phyloP scores from a whole-genome alignment of 495 filamentous ascomycete species.

The Sabuloglossum arenarium region DNA sequence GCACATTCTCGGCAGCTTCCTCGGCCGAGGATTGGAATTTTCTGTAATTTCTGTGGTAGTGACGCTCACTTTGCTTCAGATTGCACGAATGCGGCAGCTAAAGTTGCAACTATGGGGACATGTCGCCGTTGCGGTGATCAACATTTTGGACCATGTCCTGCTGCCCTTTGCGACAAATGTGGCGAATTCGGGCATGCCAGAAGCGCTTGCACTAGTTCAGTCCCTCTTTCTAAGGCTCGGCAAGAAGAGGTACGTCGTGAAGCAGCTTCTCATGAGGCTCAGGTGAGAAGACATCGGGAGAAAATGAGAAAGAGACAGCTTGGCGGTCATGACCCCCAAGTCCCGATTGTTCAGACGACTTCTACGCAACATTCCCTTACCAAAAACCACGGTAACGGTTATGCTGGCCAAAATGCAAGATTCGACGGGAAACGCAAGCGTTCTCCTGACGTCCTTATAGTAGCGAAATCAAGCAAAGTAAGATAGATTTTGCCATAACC shows the following conservation, averaged over 20 bases:
- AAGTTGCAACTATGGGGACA: slow-evolving; percentile 16
- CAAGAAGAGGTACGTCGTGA: slow-evolving; percentile 15
- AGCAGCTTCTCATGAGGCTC: slow-evolving; percentile 17
- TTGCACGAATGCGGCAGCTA: slow-evolving; percentile 26
- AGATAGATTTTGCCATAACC: neutral
- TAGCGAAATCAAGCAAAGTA: neutral
- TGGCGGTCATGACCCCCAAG: slow-evolving; percentile 24
- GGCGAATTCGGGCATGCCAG: slow-evolving; percentile 24
- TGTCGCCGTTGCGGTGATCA: slow-evolving; percentile 25
- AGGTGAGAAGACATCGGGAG: slow-evolving; percentile 18
- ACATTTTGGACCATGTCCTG: slow-evolving; percentile 20
- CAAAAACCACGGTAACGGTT: neutral
- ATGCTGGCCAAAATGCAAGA: slow-evolving; percentile 2
- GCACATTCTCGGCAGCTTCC: slow-evolving; percentile 8
- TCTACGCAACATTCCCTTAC: neutral
- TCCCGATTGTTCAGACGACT: slow-evolving; percentile 19
- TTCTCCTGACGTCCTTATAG: neutral
- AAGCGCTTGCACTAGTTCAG: slow-evolving; percentile 16
- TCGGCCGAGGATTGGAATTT: slow-evolving; percentile 7
- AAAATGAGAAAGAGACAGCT: slow-evolving; percentile 23
- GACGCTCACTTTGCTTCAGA: slow-evolving; percentile 24
- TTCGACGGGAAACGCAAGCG: slow-evolving; percentile 24
- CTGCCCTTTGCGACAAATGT: slow-evolving; percentile 25
- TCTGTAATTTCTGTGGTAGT: slow-evolving; percentile 28
- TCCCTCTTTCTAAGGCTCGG: slow-evolving; percentile 18